Percentiles rank a stretch among this genome's conserved stretches.
phyloP scores from a whole-genome alignment of 805 yeast species.

The Dipodascus geniculatus region DNA sequence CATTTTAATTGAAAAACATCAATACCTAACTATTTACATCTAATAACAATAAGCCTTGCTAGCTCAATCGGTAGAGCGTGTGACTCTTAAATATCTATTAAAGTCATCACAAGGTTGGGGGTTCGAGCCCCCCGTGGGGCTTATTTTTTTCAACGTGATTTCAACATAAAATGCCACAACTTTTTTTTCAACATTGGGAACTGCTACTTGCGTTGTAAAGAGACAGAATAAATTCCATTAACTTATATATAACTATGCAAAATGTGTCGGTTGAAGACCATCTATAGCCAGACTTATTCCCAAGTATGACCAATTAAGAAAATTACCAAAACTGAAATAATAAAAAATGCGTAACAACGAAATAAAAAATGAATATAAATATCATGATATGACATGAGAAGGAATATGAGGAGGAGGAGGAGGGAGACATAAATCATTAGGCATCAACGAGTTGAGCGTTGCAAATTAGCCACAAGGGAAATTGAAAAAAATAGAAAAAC shows the following conservation, averaged over 20 bases:
- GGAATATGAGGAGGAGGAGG: background rate
- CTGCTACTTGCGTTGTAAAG: too few relatives aligned
- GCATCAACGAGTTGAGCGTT: constrained; percentile 10
- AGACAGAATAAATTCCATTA: background rate
- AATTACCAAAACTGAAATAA: background rate
- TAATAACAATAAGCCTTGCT: too few relatives aligned
- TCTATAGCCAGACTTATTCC: constrained; percentile 1
- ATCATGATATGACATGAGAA: too few relatives aligned
- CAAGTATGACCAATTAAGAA: constrained; percentile 1
- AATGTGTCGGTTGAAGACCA: constrained; percentile 2
- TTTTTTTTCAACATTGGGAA: too few relatives aligned
- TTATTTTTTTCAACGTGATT: too few relatives aligned
- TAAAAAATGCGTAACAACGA: background rate
- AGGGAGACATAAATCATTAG: background rate
- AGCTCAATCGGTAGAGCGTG: background rate
- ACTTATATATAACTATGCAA: background rate
- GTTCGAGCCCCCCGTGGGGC: background rate
- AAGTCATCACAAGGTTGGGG: background rate
- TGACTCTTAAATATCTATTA: background rate
- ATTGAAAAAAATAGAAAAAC: constrained; percentile 3
- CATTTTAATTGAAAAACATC: too few relatives aligned
- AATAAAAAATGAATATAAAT: background rate
- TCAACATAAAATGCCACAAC: too few relatives aligned
- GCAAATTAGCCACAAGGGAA: constrained; percentile 3
- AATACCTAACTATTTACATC: too few relatives aligned